Evolutionary conservation across 1,284 basidiomycete species (phyloP).

Genomic region (Afroboletus lepidellus): DNA sequence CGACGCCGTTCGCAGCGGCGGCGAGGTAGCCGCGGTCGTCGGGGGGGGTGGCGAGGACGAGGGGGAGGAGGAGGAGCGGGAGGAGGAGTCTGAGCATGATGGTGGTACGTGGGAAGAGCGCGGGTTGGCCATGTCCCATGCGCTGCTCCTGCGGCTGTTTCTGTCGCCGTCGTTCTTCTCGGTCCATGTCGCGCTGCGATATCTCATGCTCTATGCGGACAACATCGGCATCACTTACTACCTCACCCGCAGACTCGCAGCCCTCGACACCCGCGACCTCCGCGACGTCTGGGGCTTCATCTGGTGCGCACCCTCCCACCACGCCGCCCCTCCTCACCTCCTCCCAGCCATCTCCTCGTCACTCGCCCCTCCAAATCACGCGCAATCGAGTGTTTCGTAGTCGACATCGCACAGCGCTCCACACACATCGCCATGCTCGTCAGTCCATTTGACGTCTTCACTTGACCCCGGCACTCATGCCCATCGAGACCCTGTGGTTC

Average conservation of each 20-base stretch:
- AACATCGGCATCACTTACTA: conserved; percentile 97
- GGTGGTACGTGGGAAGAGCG: conserved; percentile 29
- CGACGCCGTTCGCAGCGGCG: conserved; percentile 67
- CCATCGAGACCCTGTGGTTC: conserved; percentile 87
- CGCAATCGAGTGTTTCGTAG: conserved; percentile 89
- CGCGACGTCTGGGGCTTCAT: conserved; percentile 97
- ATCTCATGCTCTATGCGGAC: conserved; percentile 85
- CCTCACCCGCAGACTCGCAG: conserved; percentile 79
- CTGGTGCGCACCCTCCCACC: conserved; percentile 55
- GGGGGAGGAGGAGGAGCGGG: conserved; percentile 44
- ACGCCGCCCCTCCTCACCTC: conserved; percentile 14
- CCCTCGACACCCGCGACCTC: conserved; percentile 78
- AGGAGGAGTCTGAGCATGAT: conserved; percentile 40
- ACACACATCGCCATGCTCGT: conserved; percentile 94
- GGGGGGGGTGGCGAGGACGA: conserved; percentile 39
- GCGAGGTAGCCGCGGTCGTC: conserved; percentile 65
- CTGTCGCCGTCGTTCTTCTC: conserved; percentile 89
- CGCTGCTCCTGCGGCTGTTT: conserved; percentile 82
- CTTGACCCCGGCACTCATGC: conserved; percentile 19
- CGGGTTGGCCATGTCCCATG: conserved; percentile 54
- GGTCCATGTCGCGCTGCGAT: conserved; percentile 87
- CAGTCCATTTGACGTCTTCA: conserved; percentile 38
- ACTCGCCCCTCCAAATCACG: conserved; percentile 87
- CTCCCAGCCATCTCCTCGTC: conserved; percentile 83
- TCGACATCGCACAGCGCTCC: conserved; percentile 82